Evolutionary conservation across 2,329 filamentous ascomycete species (phyloP), one percentile per base, ranked within the genome.

Genomic region (Botrytis cinerea): DNA sequence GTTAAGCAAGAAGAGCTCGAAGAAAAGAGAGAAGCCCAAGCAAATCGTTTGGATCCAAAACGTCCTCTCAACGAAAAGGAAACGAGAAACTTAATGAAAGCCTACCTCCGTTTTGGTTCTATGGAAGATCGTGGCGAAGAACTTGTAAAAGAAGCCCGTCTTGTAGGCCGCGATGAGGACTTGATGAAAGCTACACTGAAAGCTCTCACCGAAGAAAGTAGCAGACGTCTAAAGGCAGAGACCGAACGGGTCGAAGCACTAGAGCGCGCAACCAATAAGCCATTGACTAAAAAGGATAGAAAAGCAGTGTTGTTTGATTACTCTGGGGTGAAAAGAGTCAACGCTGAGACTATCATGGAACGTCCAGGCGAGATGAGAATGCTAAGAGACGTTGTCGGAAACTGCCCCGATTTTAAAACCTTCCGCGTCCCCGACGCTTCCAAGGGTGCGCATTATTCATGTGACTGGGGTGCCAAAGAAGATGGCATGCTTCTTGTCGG

Each of bases 281-380:
- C 90, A 3, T 84, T 97, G 72, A 97, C 95, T 0, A 98, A 98
- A 85, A 99, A 99, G 82, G 96, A 99, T 81, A 94, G 94, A 83
- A 99, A 99, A 83, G 96, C 96, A 0, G 93, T 99, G 28, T 85
- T 99, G 62, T 98, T 99, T 79, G 95, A 98, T 81, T 97, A 95
- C 83, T 91, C 92, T 63, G 94, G 95, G 72, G 92, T 98, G 69
- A 97, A 97, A 83, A 95, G 97, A 78, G 89, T 98, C 79, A 99
- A 99, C 80, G 96, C 96, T 0, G 94, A 97, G 83, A 98, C 96
- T 0, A 92, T 98, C 72, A 90, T 97, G 18, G 95, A 98, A 78
- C 91, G 97, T 14, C 95, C 96, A 0, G 89, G 91, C 64, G 95
- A 98, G 80, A 92, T 98, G 86, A 92, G 91, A 74, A 90, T 98